Conservation (phyloP, 129 eudicot genomes). For the Artemisia argyi region DNA sequence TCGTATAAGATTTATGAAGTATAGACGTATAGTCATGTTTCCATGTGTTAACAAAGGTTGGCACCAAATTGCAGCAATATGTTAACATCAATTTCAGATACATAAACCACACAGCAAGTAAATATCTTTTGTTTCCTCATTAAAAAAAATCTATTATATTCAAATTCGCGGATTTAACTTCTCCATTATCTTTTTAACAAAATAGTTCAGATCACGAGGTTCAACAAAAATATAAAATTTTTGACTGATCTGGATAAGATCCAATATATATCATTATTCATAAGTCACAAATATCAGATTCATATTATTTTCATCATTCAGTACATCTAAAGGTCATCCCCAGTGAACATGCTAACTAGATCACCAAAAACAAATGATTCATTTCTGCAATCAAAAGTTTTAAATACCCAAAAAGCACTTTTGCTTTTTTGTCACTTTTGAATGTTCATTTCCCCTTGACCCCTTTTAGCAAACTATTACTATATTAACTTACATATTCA, state of each 20-base stretch:
- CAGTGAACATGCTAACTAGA: constrained; percentile 10
- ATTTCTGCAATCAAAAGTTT: constrained; percentile 5
- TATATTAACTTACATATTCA: constrained; percentile 7
- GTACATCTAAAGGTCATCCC: constrained; percentile 4
- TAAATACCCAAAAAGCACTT: constrained; percentile 21
- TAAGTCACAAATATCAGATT: not conserved
- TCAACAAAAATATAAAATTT: not conserved
- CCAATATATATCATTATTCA: not conserved
- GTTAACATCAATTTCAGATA: constrained; percentile 15
- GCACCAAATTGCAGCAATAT: not conserved
- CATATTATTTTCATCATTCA: not conserved
- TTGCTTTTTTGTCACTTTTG: constrained; percentile 18
- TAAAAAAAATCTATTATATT: not conserved
- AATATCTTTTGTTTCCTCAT: not conserved
- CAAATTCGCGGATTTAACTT: not conserved
- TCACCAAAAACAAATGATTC: constrained; percentile 9
- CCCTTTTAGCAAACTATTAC: constrained; percentile 9
- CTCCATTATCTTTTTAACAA: constrained; percentile 13
- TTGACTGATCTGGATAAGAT: not conserved
- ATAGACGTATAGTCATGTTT: constrained; percentile 10
- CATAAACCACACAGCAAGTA: not conserved
- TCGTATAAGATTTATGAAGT: not conserved
- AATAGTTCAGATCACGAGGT: constrained; percentile 3
- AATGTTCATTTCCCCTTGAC: constrained; percentile 21
- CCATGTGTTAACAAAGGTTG: constrained; percentile 6